These are phyloP conservation scores for Thecaphora frezii DNA, from an alignment of 1,284 basidiomycete species.

Conservation along the genomic window DNA sequence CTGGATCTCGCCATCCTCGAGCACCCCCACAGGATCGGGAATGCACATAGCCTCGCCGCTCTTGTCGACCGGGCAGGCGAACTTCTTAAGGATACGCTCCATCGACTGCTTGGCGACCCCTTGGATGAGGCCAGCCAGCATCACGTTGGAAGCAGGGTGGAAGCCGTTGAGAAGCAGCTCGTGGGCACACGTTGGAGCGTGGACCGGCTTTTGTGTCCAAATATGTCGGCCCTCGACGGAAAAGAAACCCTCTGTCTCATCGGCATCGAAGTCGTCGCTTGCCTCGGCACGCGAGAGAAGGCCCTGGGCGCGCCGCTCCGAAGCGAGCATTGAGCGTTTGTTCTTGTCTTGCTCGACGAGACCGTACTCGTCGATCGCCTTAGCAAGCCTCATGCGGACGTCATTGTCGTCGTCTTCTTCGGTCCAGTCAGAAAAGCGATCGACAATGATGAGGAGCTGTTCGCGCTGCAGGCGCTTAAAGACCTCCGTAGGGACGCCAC, in stretches of 20 bases:
- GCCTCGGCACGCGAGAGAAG: slow-evolving; percentile 2
- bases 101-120: slow-evolving; percentile 19
- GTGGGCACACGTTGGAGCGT: slow-evolving; percentile 38
- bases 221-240: slow-evolving; percentile 26
- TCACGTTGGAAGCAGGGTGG: slow-evolving; percentile 19
- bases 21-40: slow-evolving; percentile 27
- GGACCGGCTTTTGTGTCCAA: slow-evolving; percentile 33
- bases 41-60: slow-evolving; percentile 29
- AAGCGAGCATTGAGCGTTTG: slow-evolving; percentile 19
- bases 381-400: slow-evolving; percentile 11
- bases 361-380: slow-evolving; percentile 13
- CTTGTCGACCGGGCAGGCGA: slow-evolving; percentile 20
- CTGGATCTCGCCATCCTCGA: slow-evolving; percentile 48
- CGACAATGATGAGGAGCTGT: no score
- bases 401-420: no score
- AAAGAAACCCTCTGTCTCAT: slow-evolving; percentile 19
- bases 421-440: no score
- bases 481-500: slow-evolving; percentile 17
- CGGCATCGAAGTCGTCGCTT: slow-evolving; percentile 4
- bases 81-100: slow-evolving; percentile 15
- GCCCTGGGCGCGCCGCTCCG: slow-evolving; percentile 25
- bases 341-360: slow-evolving; percentile 10
- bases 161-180: slow-evolving; percentile 51
- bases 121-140: slow-evolving; percentile 22
- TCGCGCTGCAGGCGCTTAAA: no score